Evolutionary conservation across 2,329 filamentous ascomycete genomes (phyloP).

Genomic region (Neoascochyta sp.): DNA sequence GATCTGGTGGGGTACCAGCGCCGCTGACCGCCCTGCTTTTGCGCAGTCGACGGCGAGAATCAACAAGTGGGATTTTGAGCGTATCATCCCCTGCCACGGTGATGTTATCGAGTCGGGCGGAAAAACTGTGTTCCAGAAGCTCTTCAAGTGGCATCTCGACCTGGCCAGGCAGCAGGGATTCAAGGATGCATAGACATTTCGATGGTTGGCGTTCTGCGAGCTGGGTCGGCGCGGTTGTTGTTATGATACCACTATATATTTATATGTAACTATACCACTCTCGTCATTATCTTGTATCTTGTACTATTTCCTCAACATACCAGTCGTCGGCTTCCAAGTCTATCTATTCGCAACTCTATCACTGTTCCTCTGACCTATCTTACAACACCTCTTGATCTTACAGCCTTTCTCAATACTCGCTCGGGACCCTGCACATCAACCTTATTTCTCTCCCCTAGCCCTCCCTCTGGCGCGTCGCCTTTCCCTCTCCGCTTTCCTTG

Average conservation of each 20-base stretch:
- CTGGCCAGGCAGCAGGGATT: constrained; percentile 19
- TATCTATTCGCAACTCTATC: too few species aligned
- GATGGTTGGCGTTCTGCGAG: too few species aligned
- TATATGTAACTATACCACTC: too few species aligned
- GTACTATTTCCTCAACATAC: not conserved
- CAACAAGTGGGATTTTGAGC: constrained; percentile 76
- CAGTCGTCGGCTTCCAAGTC: too few species aligned
- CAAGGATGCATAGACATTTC: constrained; percentile 3
- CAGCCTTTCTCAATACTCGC: too few species aligned
- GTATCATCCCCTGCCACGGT: constrained; percentile 87
- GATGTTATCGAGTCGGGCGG: constrained; percentile 75
- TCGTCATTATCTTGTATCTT: too few species aligned
- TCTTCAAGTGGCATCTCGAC: constrained; percentile 79
- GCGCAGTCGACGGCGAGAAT: constrained; percentile 67
- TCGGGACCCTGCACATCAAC: too few species aligned
- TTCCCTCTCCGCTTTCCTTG: constrained; percentile 63
- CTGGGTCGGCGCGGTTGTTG: too few species aligned
- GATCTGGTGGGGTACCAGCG: constrained; percentile 70
- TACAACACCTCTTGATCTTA: too few species aligned
- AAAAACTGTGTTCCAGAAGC: constrained; percentile 71
- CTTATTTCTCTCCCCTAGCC: constrained; percentile 18
- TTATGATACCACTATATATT: too few species aligned
- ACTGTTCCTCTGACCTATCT: too few species aligned
- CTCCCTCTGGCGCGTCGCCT: constrained; percentile 32
- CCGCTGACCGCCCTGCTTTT: constrained; percentile 63